A percentile compares a stretch with the other conserved stretches of the same genome.
These are phyloP conservation scores for Rasamsonia emersonii DNA, from an alignment of 2,329 filamentous ascomycete species.

Conservation along the genomic window DNA sequence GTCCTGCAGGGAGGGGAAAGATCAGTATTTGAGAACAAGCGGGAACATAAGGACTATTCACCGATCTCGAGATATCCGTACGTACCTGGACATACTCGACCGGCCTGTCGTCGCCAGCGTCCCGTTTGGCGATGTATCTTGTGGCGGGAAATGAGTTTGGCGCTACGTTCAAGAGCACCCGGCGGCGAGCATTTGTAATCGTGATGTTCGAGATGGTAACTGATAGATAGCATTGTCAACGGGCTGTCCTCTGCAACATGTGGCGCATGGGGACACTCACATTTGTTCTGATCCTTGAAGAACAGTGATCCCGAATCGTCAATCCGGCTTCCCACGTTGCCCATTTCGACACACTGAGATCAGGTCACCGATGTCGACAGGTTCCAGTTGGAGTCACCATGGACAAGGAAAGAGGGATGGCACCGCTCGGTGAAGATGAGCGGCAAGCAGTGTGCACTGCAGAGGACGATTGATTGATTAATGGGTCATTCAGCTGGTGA, in stretches of 20 bases:
- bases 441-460: too few species aligned
- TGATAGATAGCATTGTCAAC: slow-evolving; percentile 36
- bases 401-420: too few species aligned
- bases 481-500: too few species aligned
- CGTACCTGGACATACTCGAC: slow-evolving; percentile 87
- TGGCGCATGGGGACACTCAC: too few species aligned
- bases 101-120: slow-evolving; percentile 62
- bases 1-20: slow-evolving; percentile 50
- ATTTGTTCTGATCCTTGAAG: slow-evolving; percentile 82
- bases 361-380: too few species aligned
- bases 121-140: slow-evolving; percentile 63
- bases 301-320: slow-evolving; percentile 73
- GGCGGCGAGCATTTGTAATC: slow-evolving; percentile 71
- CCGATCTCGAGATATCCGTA: too few species aligned
- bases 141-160: slow-evolving; percentile 85
- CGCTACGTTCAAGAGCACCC: slow-evolving; percentile 64
- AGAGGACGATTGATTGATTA: too few species aligned
- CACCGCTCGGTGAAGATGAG: too few species aligned
- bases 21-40: not conserved
- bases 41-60: too few species aligned
- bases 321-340: slow-evolving; percentile 79
- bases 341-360: too few species aligned
- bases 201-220: slow-evolving; percentile 79
- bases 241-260: too few species aligned
- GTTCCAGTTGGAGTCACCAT: too few species aligned